These are phyloP conservation scores for Globisporangium spiculum DNA, from an alignment of 352 stramenopile species.

Conservation along the genomic window DNA sequence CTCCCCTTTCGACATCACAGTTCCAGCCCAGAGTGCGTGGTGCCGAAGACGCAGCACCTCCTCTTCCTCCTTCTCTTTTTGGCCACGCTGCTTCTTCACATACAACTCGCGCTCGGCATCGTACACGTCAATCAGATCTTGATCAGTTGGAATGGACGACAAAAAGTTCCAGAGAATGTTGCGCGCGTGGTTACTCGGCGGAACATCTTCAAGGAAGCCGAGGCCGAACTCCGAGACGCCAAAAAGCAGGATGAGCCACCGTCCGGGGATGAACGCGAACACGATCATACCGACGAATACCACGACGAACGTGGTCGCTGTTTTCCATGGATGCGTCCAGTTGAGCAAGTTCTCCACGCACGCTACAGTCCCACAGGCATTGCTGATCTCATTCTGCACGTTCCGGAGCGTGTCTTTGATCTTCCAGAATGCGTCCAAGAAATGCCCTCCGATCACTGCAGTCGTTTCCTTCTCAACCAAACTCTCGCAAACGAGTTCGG, in stretches of 20 bases:
- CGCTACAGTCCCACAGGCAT: slow-evolving; percentile 62
- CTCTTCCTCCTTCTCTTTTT: slow-evolving; percentile 51
- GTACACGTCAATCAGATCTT: slow-evolving; percentile 79
- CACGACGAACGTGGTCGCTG: slow-evolving; percentile 50
- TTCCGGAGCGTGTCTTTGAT: slow-evolving; percentile 79
- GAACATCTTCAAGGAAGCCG: slow-evolving; percentile 72
- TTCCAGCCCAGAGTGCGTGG: slow-evolving; percentile 68
- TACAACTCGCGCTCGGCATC: slow-evolving; percentile 62
- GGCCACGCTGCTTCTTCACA: slow-evolving; percentile 37
- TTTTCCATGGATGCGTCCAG: slow-evolving; percentile 88
- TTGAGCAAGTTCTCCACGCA: slow-evolving; percentile 84
- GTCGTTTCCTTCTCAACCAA: slow-evolving; percentile 72
- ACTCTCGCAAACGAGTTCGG: slow-evolving; percentile 64
- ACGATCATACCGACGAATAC: slow-evolving; percentile 49
- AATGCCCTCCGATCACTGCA: slow-evolving; percentile 57
- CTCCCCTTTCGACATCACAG: slow-evolving; percentile 58
- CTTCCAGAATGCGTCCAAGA: slow-evolving; percentile 83
- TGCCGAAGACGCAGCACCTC: slow-evolving; percentile 50
- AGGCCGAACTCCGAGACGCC: slow-evolving; percentile 76
- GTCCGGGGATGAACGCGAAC: slow-evolving; percentile 62
- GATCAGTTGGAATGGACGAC: slow-evolving; percentile 74
- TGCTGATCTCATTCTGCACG: slow-evolving; percentile 74
- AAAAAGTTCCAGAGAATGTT: slow-evolving; percentile 84
- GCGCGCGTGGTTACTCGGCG: slow-evolving; percentile 71
- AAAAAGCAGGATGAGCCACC: slow-evolving; percentile 74